These are phyloP conservation scores for Xylaria sp. DNA, from an alignment of 2,329 filamentous ascomycete species.

Conservation along the genomic window DNA sequence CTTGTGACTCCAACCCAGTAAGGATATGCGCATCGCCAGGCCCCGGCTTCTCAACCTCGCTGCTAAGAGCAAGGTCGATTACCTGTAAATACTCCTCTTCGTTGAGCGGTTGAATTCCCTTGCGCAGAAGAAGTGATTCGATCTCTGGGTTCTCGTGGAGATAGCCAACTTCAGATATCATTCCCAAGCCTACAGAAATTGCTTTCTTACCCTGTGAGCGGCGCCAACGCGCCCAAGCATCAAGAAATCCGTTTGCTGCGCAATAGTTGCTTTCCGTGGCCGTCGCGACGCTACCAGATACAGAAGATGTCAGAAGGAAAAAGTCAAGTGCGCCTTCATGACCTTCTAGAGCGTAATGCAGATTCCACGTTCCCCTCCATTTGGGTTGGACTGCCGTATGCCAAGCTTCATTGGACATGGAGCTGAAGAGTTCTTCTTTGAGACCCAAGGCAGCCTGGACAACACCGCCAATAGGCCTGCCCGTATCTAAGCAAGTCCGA, in stretches of 20 bases:
- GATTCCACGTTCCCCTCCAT: conserved; percentile 35
- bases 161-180: conserved; percentile 52
- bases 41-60: conserved; percentile 23
- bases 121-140: conserved; percentile 34
- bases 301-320: conserved; percentile 47
- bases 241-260: conserved; percentile 52
- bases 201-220: conserved; percentile 41
- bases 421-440: conserved; percentile 40
- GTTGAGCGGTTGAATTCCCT: conserved; percentile 39
- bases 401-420: conserved; percentile 35
- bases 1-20: conserved; percentile 39
- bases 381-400: conserved; percentile 40
- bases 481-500: neutral
- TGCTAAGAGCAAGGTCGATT: conserved; percentile 43
- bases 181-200: conserved; percentile 43
- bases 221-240: conserved; percentile 47
- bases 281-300: conserved; percentile 47
- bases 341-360: conserved; percentile 25
- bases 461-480: conserved; percentile 45
- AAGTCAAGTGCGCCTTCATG: conserved; percentile 46
- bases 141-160: conserved; percentile 47
- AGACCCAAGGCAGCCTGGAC: conserved; percentile 52
- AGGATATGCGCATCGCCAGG: conserved; percentile 36
- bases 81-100: conserved; percentile 44
- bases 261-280: conserved; percentile 52